phyloP scores from a whole-genome alignment of 148 eudicot species.

The Rhododendron henanense region DNA sequence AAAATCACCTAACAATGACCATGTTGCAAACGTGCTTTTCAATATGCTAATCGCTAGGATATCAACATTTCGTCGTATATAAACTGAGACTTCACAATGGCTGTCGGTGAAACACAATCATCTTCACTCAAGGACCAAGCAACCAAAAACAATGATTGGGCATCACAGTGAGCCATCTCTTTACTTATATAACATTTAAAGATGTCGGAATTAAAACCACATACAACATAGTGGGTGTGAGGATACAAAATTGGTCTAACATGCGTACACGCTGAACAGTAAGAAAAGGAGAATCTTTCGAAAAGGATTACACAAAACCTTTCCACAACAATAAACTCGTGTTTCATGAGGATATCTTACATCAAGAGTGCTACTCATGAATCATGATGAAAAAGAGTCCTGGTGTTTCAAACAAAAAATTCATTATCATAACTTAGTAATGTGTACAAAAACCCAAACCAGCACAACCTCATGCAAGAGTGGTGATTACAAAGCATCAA shows the following conservation, averaged over 20 bases:
- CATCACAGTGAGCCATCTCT: neutral
- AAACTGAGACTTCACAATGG: neutral
- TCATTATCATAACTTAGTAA: neutral
- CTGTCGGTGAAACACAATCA: neutral
- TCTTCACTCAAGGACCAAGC: neutral
- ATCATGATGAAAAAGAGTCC: neutral
- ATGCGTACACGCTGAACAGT: neutral
- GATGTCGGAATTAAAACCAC: neutral
- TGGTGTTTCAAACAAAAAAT: neutral
- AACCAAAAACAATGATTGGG: neutral
- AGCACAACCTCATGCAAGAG: neutral
- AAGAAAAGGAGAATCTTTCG: constrained; percentile 1
- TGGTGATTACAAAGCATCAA: neutral
- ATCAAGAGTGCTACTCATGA: neutral
- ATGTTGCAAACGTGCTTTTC: neutral
- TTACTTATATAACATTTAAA: neutral
- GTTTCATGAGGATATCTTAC: neutral
- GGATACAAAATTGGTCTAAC: neutral
- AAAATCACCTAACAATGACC: neutral
- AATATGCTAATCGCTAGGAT: neutral
- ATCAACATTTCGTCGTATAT: neutral
- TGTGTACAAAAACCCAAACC: neutral
- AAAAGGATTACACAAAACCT: neutral
- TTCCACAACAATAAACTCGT: neutral
- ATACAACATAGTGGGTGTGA: neutral